These are phyloP conservation scores for Monascus purpureus DNA, from an alignment of 495 filamentous ascomycete species.

Conservation along the genomic window DNA sequence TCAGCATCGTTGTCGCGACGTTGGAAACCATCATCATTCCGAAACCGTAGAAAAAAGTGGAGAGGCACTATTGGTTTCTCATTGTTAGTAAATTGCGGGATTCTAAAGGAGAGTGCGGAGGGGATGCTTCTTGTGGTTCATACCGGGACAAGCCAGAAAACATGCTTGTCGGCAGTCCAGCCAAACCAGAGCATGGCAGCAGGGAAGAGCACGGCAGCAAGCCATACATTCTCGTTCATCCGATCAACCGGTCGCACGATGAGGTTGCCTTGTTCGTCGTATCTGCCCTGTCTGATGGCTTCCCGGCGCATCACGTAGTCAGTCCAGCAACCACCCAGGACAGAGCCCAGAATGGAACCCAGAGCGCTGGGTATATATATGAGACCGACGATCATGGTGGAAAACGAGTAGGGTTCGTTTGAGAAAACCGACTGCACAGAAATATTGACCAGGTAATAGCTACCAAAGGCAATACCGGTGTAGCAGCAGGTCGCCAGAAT, in stretches of 20 bases:
- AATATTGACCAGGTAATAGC: constrained; percentile 4
- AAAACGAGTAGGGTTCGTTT: constrained; percentile 5
- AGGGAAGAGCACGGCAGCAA: constrained; percentile 4
- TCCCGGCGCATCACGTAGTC: constrained; percentile 4
- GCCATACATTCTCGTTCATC: constrained; percentile 4
- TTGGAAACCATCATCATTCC: constrained; percentile 58
- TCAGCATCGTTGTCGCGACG: constrained; percentile 46
- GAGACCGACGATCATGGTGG: constrained; percentile 3
- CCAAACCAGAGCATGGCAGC: constrained; percentile 5
- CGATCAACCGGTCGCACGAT: constrained; percentile 4
- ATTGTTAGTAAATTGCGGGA: too few species aligned
- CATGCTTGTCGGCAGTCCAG: constrained; percentile 4
- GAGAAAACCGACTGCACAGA: constrained; percentile 5
- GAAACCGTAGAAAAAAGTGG: constrained; percentile 57
- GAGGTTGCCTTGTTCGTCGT: constrained; percentile 2
- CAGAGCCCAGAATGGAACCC: constrained; percentile 1
- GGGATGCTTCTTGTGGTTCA: too few species aligned
- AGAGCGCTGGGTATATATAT: constrained; percentile 3
- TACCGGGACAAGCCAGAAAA: constrained; percentile 4
- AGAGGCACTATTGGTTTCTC: too few species aligned
- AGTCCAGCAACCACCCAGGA: constrained; percentile 4
- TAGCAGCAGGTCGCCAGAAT: constrained; percentile 3
- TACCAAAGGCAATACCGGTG: constrained; percentile 4
- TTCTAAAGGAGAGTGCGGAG: too few species aligned
- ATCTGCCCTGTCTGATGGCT: constrained; percentile 1